phyloP scores from a whole-genome alignment of 768 basidiomycete genomes.

The Suillus brevipes region DNA sequence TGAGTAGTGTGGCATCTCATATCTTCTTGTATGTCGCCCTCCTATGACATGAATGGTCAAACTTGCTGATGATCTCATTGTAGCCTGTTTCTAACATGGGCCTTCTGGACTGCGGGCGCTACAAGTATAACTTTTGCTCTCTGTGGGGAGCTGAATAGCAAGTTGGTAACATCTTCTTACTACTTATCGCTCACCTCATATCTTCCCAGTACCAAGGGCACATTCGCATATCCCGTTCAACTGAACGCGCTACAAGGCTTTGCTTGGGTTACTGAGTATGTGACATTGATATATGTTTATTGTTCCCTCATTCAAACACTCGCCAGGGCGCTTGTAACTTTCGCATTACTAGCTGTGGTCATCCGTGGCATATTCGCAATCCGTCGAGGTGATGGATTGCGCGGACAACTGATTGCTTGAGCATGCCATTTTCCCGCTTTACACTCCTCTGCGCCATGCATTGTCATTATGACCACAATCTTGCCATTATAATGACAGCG shows the following conservation, averaged over 20 bases:
- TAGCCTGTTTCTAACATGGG: conserved; percentile 73
- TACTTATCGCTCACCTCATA: neutral
- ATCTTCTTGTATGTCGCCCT: conserved; percentile 53
- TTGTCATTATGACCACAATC: neutral
- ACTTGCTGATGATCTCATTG: neutral
- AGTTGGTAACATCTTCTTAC: conserved; percentile 36
- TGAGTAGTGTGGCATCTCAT: conserved; percentile 66
- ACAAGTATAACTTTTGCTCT: conserved; percentile 68
- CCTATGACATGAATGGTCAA: conserved; percentile 2
- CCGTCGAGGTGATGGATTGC: conserved; percentile 65
- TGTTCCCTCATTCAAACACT: neutral
- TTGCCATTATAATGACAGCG: neutral
- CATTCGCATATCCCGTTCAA: conserved; percentile 68
- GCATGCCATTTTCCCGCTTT: neutral
- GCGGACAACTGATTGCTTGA: conserved; percentile 51
- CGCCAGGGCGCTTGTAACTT: conserved; percentile 62
- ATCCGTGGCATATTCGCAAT: conserved; percentile 60
- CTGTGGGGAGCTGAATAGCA: conserved; percentile 71
- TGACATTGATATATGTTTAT: conserved; percentile 5
- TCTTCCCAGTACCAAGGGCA: conserved; percentile 36
- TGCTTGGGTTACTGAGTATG: conserved; percentile 74
- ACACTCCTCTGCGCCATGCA: neutral
- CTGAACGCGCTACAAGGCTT: conserved; percentile 75
- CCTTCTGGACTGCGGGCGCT: conserved; percentile 75
- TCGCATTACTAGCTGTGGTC: conserved; percentile 57